A percentile compares a stretch with the other conserved stretches of the same genome.
Evolutionary conservation across 768 basidiomycete genomes (phyloP).

Genomic region (Leucocoprinus leucothites): DNA sequence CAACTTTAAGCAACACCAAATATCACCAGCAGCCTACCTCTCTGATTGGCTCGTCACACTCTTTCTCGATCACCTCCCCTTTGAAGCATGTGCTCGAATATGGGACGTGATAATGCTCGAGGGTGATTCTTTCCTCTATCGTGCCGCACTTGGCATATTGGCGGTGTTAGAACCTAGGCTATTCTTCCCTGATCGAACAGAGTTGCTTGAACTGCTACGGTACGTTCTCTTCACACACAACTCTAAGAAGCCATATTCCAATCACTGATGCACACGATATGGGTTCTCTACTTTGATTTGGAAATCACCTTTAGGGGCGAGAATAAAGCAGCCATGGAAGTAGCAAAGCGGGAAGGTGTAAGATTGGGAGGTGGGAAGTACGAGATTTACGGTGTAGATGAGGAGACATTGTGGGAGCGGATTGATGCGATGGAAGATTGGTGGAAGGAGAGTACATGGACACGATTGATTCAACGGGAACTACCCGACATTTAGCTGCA

Average conservation of each 20-base stretch:
- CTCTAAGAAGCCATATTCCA: too few relatives aligned
- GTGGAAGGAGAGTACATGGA: slow-evolving; percentile 95
- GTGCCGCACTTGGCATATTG: slow-evolving; percentile 77
- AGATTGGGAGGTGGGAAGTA: slow-evolving; percentile 71
- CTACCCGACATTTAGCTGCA: slow-evolving; percentile 69
- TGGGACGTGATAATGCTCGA: slow-evolving; percentile 89
- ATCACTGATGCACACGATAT: too few relatives aligned
- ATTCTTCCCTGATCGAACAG: slow-evolving; percentile 83
- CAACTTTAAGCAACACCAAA: slow-evolving; percentile 92
- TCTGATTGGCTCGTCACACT: slow-evolving; percentile 78
- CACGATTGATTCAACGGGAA: slow-evolving; percentile 75
- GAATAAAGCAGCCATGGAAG: slow-evolving; percentile 78
- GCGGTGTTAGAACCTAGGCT: slow-evolving; percentile 81
- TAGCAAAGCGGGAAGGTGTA: slow-evolving; percentile 69
- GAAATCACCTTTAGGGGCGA: slow-evolving; percentile 55
- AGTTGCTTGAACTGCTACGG: slow-evolving; percentile 77
- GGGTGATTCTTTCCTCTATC: slow-evolving; percentile 88
- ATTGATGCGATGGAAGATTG: slow-evolving; percentile 83
- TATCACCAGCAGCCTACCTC: slow-evolving; percentile 83
- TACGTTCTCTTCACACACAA: slow-evolving; percentile 30
- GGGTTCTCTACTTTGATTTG: too few relatives aligned
- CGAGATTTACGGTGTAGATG: slow-evolving; percentile 82
- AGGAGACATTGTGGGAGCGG: slow-evolving; percentile 82
- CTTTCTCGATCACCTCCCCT: slow-evolving; percentile 84
- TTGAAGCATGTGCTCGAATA: slow-evolving; percentile 84